Conservation (phyloP, 2,329 filamentous ascomycete species). For the Pezicula radicicola region DNA sequence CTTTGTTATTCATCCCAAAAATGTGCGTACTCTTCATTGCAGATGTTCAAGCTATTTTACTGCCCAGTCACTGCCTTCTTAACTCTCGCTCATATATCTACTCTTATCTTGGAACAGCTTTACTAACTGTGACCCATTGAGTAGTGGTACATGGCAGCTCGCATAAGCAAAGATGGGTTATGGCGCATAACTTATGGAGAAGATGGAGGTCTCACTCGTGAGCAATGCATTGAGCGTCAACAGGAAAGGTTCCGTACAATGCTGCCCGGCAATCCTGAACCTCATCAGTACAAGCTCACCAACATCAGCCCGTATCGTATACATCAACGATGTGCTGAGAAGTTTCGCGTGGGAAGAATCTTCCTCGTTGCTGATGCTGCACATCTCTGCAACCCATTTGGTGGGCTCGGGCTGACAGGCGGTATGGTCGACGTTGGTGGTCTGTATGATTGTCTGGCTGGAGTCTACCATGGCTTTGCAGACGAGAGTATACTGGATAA, state of each 20-base stretch:
- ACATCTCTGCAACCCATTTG: constrained; percentile 46
- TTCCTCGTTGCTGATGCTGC: constrained; percentile 45
- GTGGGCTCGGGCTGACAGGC: constrained; percentile 60
- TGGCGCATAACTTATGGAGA: constrained; percentile 64
- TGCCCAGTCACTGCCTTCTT: no score
- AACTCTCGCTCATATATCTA: no score
- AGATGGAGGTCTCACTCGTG: constrained; percentile 43
- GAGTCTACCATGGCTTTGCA: constrained; percentile 30
- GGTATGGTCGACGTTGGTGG: constrained; percentile 61
- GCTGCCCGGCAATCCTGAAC: constrained; percentile 54
- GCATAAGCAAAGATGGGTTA: constrained; percentile 52
- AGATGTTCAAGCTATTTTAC: no score
- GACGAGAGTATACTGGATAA: constrained; percentile 34
- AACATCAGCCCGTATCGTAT: constrained; percentile 46
- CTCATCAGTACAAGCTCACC: constrained; percentile 50
- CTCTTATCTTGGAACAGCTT: no score
- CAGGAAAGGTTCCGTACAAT: constrained; percentile 52
- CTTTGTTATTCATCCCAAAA: constrained; percentile 57
- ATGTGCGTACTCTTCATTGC: constrained; percentile 23
- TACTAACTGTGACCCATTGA: no score
- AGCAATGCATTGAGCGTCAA: constrained; percentile 50
- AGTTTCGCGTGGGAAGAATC: constrained; percentile 40
- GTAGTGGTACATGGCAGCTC: constrained; percentile 55
- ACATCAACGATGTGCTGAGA: constrained; percentile 42
- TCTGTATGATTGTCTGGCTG: constrained; percentile 53